Evolutionary conservation across 352 stramenopile genomes (phyloP).

Genomic region (Pythium utonaiense): DNA sequence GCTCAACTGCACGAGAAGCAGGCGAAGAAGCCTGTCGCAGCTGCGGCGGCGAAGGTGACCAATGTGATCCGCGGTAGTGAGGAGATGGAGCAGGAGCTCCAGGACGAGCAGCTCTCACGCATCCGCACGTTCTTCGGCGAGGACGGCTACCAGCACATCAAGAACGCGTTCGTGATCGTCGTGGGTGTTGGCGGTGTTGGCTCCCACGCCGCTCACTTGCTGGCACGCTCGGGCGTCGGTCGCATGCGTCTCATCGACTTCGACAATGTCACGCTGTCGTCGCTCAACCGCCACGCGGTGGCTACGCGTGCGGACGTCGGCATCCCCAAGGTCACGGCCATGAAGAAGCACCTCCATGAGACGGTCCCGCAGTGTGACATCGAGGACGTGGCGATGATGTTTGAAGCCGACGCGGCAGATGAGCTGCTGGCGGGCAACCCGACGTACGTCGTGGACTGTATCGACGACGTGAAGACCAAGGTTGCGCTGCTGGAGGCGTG

Average conservation of each 20-base stretch:
- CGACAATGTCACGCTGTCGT: constrained; percentile 99
- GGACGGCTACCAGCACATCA: constrained; percentile 88
- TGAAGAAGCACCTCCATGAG: constrained; percentile 77
- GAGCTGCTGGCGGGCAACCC: constrained; percentile 80
- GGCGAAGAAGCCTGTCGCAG: background rate
- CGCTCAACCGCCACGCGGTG: constrained; percentile 98
- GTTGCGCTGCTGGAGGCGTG: constrained; percentile 91
- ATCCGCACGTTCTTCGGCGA: constrained; percentile 95
- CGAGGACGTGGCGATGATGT: constrained; percentile 91
- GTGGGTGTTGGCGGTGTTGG: constrained; percentile 97
- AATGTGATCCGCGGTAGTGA: constrained; percentile 21
- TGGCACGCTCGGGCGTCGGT: constrained; percentile 94
- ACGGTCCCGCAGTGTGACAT: constrained; percentile 83
- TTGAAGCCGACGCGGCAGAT: constrained; percentile 69
- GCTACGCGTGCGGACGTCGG: constrained; percentile 96
- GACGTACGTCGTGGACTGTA: constrained; percentile 97
- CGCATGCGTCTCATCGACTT: constrained; percentile 98
- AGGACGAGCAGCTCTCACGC: constrained; percentile 87
- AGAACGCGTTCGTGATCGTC: constrained; percentile 90
- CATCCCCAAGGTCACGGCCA: constrained; percentile 88
- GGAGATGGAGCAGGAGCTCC: constrained; percentile 45
- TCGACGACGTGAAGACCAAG: constrained; percentile 99
- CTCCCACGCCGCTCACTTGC: constrained; percentile 96
- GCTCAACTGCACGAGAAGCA: constrained; percentile 29
- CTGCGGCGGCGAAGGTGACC: constrained; percentile 4